phyloP scores from a whole-genome alignment of 2,329 filamentous ascomycete species.

The Monosporascus sp. region DNA sequence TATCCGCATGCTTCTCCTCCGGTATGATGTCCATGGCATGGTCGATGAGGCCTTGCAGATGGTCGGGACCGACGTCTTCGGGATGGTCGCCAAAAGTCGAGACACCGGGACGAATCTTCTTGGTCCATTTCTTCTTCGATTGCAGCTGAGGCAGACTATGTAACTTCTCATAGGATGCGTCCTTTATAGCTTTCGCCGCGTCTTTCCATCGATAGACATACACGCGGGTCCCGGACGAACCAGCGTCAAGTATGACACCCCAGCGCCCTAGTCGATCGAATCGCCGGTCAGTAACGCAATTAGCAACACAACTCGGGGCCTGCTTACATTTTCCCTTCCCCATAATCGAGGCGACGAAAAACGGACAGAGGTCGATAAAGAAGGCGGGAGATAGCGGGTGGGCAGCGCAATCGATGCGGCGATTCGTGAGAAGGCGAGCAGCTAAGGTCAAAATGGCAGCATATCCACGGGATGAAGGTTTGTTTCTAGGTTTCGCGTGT shows the following conservation, averaged over 20 bases:
- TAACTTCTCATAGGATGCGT: conserved; percentile 55
- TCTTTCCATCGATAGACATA: conserved; percentile 95
- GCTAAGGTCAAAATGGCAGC: not conserved
- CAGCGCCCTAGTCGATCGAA: conserved; percentile 55
- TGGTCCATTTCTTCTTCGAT: conserved; percentile 81
- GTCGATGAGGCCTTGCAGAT: conserved; percentile 72
- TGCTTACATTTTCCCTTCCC: not conserved
- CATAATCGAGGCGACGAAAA: not conserved
- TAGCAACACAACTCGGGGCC: not conserved
- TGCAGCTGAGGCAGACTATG: conserved; percentile 71
- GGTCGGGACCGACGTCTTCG: conserved; percentile 70
- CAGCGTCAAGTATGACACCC: conserved; percentile 94
- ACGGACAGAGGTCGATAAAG: not conserved
- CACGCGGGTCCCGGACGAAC: conserved; percentile 91
- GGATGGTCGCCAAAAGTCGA: conserved; percentile 82
- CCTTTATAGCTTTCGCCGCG: conserved; percentile 58
- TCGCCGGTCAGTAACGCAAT: not conserved
- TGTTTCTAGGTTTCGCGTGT: no score
- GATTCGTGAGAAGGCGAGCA: not conserved
- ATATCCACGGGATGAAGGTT: not conserved
- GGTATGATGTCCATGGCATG: conserved; percentile 80
- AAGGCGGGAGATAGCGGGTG: not conserved
- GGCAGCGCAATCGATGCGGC: not conserved
- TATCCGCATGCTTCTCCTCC: conserved; percentile 68
- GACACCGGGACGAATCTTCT: conserved; percentile 90